phyloP scores from a whole-genome alignment of 2,329 filamentous ascomycete genomes.

The Botrytis elliptica region DNA sequence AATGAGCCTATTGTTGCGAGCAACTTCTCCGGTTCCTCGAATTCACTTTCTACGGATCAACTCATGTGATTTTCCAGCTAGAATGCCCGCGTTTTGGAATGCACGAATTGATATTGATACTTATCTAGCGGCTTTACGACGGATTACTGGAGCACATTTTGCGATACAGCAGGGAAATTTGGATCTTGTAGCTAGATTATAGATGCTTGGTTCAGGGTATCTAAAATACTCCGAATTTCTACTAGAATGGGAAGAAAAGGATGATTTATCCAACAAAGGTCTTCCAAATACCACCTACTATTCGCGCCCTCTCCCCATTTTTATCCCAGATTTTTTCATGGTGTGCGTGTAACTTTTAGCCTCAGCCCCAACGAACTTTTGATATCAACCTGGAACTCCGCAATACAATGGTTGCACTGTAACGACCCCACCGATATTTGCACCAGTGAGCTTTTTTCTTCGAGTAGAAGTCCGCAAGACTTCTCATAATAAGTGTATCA shows the following conservation, averaged over 20 bases:
- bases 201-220: background rate
- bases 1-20: background rate
- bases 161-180: background rate
- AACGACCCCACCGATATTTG: background rate
- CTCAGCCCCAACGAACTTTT: background rate
- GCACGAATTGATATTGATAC: background rate
- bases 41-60: background rate
- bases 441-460: background rate
- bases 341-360: background rate
- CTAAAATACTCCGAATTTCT: background rate
- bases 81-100: background rate
- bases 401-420: background rate
- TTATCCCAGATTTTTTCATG: background rate
- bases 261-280: background rate
- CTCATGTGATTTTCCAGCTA: background rate
- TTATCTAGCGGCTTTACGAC: background rate
- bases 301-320: background rate
- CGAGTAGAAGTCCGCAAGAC: background rate
- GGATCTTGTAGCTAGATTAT: background rate
- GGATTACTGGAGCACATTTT: background rate
- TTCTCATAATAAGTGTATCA: background rate
- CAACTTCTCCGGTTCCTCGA: fast-evolving
- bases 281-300: background rate
- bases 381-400: background rate
- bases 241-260: background rate